Percentiles rank a stretch among this genome's conserved stretches.
phyloP scores from a whole-genome alignment of 75 land plant species.

The Cryptomeria japonica region DNA sequence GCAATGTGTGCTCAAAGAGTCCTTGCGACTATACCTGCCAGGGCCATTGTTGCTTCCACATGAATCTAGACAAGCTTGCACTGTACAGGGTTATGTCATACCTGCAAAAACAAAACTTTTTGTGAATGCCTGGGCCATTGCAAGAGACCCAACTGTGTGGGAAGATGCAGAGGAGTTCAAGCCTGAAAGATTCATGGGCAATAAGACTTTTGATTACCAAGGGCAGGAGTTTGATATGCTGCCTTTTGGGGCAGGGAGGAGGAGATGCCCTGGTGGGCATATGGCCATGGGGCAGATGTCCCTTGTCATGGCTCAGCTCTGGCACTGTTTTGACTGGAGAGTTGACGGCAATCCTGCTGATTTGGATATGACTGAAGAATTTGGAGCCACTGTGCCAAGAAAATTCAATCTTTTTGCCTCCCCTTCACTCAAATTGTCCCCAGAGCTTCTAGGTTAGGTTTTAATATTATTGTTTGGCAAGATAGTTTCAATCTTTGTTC shows the following conservation, averaged over 20 bases:
- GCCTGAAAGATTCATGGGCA: constrained; percentile 9
- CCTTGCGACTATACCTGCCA: constrained; percentile 16
- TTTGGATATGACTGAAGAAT: neutral
- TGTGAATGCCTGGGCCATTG: constrained; percentile 12
- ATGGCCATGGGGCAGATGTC: constrained; percentile 18
- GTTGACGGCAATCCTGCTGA: neutral
- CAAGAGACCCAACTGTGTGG: constrained; percentile 14
- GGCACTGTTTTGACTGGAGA: constrained; percentile 27
- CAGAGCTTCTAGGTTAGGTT: no score
- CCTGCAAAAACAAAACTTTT: constrained; percentile 3
- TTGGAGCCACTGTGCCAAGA: neutral
- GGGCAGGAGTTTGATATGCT: neutral
- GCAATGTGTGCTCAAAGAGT: constrained; percentile 9
- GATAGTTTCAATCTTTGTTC: no score
- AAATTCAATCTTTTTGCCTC: neutral
- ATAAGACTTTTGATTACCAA: neutral
- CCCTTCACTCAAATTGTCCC: neutral
- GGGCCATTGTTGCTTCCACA: constrained; percentile 16
- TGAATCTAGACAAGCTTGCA: neutral
- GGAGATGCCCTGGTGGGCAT: constrained; percentile 18
- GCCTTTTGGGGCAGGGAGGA: constrained; percentile 30
- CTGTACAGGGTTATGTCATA: neutral
- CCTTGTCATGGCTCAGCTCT: constrained; percentile 21
- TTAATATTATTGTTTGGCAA: no score
- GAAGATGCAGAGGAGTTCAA: constrained; percentile 1